These are phyloP conservation scores for Leccinum griseonigrum DNA, from an alignment of 1,284 basidiomycete genomes.

Conservation along the genomic window DNA sequence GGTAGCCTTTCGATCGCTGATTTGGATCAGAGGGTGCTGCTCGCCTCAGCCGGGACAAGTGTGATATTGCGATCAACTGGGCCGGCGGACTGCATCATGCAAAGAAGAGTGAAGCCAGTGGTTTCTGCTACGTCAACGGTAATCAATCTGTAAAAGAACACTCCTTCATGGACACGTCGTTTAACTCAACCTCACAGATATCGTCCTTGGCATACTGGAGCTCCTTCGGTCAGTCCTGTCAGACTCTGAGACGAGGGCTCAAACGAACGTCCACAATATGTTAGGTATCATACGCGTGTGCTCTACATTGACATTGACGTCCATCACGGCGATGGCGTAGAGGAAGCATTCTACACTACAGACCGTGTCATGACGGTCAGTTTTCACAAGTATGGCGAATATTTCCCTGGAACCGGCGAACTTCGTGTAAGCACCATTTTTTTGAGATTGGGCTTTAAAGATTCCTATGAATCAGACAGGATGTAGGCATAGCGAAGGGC, in stretches of 20 bases:
- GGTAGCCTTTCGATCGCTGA: slow-evolving; percentile 6
- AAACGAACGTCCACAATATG: background rate
- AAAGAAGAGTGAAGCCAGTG: slow-evolving; percentile 98
- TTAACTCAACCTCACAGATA: slow-evolving; percentile 55
- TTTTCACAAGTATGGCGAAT: slow-evolving; percentile 99
- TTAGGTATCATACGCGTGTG: slow-evolving; percentile 90
- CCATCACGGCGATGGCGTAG: slow-evolving; percentile 98
- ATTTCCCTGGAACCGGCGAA: slow-evolving; percentile 98
- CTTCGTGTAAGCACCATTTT: slow-evolving; percentile 60
- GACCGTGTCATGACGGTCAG: slow-evolving; percentile 98
- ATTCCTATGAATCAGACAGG: slow-evolving; percentile 43
- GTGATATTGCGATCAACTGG: slow-evolving; percentile 99
- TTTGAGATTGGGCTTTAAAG: background rate
- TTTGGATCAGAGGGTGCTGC: slow-evolving; percentile 85
- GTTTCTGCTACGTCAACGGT: slow-evolving; percentile 99
- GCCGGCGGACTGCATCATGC: slow-evolving; percentile 97
- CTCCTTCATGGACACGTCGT: background rate
- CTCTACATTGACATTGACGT: slow-evolving; percentile 99
- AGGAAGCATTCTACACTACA: slow-evolving; percentile 99
- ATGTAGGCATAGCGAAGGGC: slow-evolving; percentile 90
- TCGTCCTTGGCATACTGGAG: slow-evolving; percentile 96
- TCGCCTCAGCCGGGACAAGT: slow-evolving; percentile 92
- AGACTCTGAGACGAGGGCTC: background rate
- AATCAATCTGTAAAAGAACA: slow-evolving; percentile 8
- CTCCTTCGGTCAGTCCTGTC: slow-evolving; percentile 66